Evolutionary conservation across 2,329 filamentous ascomycete genomes (phyloP).

Genomic region (Arthrobotrys megalospora): DNA sequence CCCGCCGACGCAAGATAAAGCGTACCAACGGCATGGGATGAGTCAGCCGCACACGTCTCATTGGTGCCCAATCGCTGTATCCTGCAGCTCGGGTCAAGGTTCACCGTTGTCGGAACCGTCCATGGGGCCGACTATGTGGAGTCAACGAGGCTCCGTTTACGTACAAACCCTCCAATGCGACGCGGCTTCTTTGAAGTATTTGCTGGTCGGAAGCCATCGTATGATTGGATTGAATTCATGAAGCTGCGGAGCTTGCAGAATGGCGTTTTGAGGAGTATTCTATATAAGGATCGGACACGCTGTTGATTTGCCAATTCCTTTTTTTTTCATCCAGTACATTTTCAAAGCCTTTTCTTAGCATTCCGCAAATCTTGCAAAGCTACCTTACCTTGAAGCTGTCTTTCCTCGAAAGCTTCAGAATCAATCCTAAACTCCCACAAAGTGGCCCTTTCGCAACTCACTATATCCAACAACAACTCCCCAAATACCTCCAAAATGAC

Average conservation of each 20-base stretch:
- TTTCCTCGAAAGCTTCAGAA: not conserved
- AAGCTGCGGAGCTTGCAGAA: conserved; percentile 9
- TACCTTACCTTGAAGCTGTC: not conserved
- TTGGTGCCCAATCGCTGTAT: conserved; percentile 15
- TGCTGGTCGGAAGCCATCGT: not conserved
- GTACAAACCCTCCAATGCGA: conserved; percentile 27
- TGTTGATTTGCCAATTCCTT: conserved; percentile 9
- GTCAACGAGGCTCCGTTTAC: conserved; percentile 17
- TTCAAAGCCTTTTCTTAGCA: not conserved
- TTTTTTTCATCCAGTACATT: not conserved
- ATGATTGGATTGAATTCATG: conserved; percentile 8
- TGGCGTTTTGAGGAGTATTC: conserved; percentile 5
- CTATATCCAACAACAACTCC: conserved; percentile 14
- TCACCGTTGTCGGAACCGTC: conserved; percentile 25
- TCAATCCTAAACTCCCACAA: not conserved
- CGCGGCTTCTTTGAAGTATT: conserved; percentile 8
- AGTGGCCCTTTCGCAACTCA: conserved; percentile 6
- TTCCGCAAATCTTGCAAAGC: too few species aligned
- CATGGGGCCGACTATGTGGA: conserved; percentile 18
- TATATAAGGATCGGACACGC: conserved; percentile 12
- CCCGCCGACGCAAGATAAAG: not conserved
- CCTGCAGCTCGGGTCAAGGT: conserved; percentile 29
- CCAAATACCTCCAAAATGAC: conserved; percentile 36
- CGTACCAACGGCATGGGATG: conserved; percentile 23
- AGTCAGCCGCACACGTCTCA: conserved; percentile 33